Evolutionary conservation across 2,329 filamentous ascomycete genomes (phyloP), one percentile per base, ranked within the genome.

Genomic region (Venturia effusa): DNA sequence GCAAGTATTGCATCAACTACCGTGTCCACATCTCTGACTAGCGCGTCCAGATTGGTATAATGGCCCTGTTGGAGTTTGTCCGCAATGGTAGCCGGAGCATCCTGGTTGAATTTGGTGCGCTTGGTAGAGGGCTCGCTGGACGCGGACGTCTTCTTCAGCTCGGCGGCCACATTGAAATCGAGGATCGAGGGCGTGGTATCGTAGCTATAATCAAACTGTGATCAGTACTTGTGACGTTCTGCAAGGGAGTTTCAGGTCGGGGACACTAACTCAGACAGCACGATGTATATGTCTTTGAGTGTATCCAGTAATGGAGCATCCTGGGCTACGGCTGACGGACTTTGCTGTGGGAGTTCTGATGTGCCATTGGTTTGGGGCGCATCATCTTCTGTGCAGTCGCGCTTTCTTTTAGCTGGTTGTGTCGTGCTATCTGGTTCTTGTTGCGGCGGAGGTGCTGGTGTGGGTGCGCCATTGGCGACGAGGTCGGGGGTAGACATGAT

Each of bases 61-160:
- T 69, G 69, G 48, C 73, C 71, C 45, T 69, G 68, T 39, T 73
- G 67, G 24, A 80, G 68, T 63, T 75, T 75, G 37, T 67, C 70
- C 5, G 73, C 68, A 40, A 82, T 78, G 11, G 71, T 75, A 10
- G 65, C 65, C 66, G 71, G 66, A 43, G 67, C 67, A 45, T 69
- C 61, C 7, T 75, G 71, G 15, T 75, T 73, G 45, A 78, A 67
- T 67, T 77, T 79, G 39, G 76, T 70, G 66, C 79, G 79, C 70
- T 81, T 81, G 34, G 72, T 68, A 30, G 76, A 73, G 55, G 77
- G 76, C 66, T 78, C 77, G 39, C 73, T 71, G 34, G 75, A 73
- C 6, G 69, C 66, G 63, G 70, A 41, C 11, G 11, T 11, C n/a
- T 41, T 40, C 4, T 32, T 60, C n/a, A 43, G 59, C 22, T 40